phyloP scores from a whole-genome alignment of 2,329 filamentous ascomycete genomes.

The Aspergillus luchuensis region DNA sequence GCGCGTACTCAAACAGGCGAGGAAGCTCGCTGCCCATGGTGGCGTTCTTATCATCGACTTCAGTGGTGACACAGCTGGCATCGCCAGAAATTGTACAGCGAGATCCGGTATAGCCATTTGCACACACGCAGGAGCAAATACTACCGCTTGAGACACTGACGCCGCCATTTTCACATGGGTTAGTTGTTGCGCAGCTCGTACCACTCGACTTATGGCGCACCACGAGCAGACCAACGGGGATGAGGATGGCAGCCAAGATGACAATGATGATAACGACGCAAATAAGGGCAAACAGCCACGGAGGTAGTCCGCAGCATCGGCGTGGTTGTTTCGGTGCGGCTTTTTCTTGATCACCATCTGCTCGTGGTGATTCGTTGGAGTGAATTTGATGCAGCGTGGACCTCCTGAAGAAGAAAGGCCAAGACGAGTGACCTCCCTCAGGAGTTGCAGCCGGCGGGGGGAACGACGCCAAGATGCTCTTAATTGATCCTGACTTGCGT shows the following conservation, averaged over 20 bases:
- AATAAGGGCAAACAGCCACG: constrained; percentile 73
- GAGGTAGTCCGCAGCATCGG: constrained; percentile 79
- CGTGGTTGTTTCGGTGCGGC: constrained; percentile 46
- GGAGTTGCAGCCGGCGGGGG: constrained; percentile 61
- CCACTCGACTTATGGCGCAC: constrained; percentile 50
- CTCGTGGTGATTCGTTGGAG: constrained; percentile 27
- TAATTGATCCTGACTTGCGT: constrained; percentile 57
- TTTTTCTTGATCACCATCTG: constrained; percentile 23
- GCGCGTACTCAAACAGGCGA: constrained; percentile 66
- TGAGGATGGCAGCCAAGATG: constrained; percentile 76
- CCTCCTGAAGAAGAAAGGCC: constrained; percentile 43
- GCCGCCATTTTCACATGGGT: constrained; percentile 78
- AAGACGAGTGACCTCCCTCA: constrained; percentile 36
- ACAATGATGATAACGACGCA: constrained; percentile 68
- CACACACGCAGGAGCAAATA: constrained; percentile 82
- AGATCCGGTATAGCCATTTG: constrained; percentile 77
- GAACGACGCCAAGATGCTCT: constrained; percentile 67
- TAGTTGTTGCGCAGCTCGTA: constrained; percentile 58
- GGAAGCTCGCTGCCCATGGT: constrained; percentile 81
- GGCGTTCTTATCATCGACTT: constrained; percentile 60
- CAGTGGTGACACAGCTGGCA: constrained; percentile 58
- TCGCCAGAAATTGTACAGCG: constrained; percentile 56
- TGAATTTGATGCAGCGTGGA: constrained; percentile 36
- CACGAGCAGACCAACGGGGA: constrained; percentile 69
- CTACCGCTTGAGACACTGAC: constrained; percentile 69